phyloP scores from a whole-genome alignment of 169 alveolate genomes.

The Eimeria tenella region DNA sequence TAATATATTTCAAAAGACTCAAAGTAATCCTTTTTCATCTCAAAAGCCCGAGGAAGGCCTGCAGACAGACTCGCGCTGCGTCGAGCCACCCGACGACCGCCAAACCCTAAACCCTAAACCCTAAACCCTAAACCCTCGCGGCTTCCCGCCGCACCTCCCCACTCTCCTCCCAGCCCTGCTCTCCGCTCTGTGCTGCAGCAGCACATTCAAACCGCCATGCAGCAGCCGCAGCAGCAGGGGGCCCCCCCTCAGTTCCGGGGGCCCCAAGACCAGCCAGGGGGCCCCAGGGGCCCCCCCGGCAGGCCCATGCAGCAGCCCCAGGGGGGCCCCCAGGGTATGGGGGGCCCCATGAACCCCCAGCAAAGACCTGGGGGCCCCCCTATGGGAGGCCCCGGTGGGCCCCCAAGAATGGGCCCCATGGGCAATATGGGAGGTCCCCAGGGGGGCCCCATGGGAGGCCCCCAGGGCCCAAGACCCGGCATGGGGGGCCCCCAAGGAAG shows the following conservation, averaged over 20 bases:
- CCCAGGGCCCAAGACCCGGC: not conserved
- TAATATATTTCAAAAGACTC: too few species aligned
- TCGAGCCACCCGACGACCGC: too few species aligned
- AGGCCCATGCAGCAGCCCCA: not conserved
- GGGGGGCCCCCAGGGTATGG: not conserved
- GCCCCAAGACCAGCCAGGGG: not conserved
- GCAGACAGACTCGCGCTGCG: too few species aligned
- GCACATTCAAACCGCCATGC: not conserved
- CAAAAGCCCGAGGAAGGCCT: too few species aligned
- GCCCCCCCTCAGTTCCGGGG: not conserved
- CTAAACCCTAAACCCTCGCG: too few species aligned
- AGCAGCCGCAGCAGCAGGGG: not conserved
- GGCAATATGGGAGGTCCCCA: slow-evolving; percentile 4
- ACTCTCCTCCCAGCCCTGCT: too few species aligned
- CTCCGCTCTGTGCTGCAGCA: too few species aligned
- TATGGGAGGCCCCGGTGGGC: slow-evolving; percentile 27
- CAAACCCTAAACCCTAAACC: too few species aligned
- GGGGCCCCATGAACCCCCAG: not conserved
- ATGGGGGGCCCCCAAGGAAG: not conserved
- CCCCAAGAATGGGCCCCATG: not conserved
- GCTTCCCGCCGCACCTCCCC: too few species aligned
- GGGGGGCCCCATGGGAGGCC: slow-evolving; percentile 11
- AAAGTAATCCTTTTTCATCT: too few species aligned
- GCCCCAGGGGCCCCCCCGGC: not conserved
- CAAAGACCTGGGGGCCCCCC: slow-evolving; percentile 4